Evolutionary conservation across 2,329 filamentous ascomycete species (phyloP), one percentile per base, ranked within the genome.

Genomic region (Graphium sp.): DNA sequence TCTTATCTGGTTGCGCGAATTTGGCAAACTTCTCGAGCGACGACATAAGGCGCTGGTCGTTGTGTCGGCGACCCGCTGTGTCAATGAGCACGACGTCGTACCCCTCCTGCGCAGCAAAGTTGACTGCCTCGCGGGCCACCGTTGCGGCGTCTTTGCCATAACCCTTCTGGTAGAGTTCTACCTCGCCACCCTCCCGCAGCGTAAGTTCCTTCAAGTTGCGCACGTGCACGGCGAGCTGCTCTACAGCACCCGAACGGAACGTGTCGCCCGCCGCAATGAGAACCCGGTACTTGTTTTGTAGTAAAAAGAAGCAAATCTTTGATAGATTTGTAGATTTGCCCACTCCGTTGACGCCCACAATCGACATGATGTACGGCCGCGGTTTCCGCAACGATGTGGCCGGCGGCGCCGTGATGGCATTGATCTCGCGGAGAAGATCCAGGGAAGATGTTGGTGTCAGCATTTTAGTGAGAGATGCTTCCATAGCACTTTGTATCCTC

Each of bases 101-200:
- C 22, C 66, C 66, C 40, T 82, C 66, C 30, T 74, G 67, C 1
- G 72, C 62, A 4, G 82, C 89, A 44, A 79, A 78, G 3, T 63
- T 50, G n/a, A 98, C 85, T 1, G 89, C 87, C 43, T 95, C 89
- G 48, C 87, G 84, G 24, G 89, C 89, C 25, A 98, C 87, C 22
- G 84, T 79, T 8, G 91, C 91, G 0, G 91, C 89, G 46, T 98
- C 91, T 47, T 94, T 95, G 43, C 89, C 89, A 48, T 98, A 98
- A 20, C 89, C 89, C 56, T 91, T 89, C 48, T 98, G 83, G 53
- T 92, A 98, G 27, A 98, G 62, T 48, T 92, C 85, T 27, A 98
- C 82, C 32, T 72, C 58, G 17, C 82, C 81, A 25, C 79, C 80
- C 52, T 95, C 85, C 36, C 89, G 74, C 29, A 72, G 66, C 5